Evolutionary conservation across 495 filamentous ascomycete genomes (phyloP).

Genomic region (Penicillium antarcticum): DNA sequence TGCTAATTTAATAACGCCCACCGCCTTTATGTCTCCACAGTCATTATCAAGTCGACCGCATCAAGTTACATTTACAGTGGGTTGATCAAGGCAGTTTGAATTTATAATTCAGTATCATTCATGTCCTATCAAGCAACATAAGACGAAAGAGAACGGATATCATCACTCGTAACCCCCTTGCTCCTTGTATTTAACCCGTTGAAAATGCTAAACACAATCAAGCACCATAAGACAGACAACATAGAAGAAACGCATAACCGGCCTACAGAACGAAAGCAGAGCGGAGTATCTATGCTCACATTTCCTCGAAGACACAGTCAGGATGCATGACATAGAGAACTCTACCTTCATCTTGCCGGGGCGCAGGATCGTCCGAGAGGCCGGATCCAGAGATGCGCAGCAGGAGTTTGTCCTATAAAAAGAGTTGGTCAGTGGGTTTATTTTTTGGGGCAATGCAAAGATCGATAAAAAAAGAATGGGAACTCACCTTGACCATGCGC

Average conservation of each 20-base stretch:
- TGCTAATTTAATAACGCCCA: not conserved
- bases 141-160: conserved; percentile 25
- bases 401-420: conserved; percentile 76
- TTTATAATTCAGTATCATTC: conserved; percentile 9
- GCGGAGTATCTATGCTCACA: conserved; percentile 20
- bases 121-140: conserved; percentile 11
- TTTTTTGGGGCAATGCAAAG: not conserved
- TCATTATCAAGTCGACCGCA: too few relatives aligned
- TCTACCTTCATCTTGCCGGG: conserved; percentile 44
- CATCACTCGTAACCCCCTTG: conserved; percentile 32
- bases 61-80: too few relatives aligned
- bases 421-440: conserved; percentile 7
- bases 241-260: conserved; percentile 1
- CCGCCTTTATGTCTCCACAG: too few relatives aligned
- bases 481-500: conserved; percentile 90
- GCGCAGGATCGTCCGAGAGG: conserved; percentile 53
- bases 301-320: conserved; percentile 82
- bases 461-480: not conserved
- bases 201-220: conserved; percentile 23
- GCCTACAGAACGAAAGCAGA: conserved; percentile 1
- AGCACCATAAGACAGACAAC: conserved; percentile 15
- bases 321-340: conserved; percentile 91
- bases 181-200: conserved; percentile 23
- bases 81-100: too few relatives aligned
- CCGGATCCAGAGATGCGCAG: conserved; percentile 89